These are phyloP conservation scores for Gonapodya sp. DNA, from an alignment of 192 early-diverging fungal species.

Conservation along the genomic window DNA sequence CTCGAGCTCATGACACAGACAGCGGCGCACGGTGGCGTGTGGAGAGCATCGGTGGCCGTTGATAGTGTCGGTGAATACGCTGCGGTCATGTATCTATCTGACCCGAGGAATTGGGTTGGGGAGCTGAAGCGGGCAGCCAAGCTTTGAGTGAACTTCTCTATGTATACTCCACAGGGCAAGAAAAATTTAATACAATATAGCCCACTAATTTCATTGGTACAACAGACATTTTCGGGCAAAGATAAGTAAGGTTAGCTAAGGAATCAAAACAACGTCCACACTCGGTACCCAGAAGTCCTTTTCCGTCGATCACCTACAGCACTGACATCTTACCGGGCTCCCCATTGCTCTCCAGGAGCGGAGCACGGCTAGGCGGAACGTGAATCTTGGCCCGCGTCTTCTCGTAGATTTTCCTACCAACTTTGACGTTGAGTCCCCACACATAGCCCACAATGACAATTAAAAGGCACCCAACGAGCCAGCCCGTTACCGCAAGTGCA, in stretches of 20 bases:
- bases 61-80: background rate
- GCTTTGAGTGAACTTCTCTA: too few species aligned
- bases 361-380: background rate
- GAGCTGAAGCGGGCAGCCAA: conserved; percentile 7
- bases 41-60: background rate
- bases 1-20: background rate
- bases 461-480: background rate
- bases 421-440: background rate
- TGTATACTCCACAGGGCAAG: too few species aligned
- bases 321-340: background rate
- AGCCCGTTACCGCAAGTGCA: background rate
- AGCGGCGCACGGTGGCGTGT: background rate
- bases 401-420: background rate
- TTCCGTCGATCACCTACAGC: background rate
- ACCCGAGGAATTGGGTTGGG: conserved; percentile 3
- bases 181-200: background rate
- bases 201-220: background rate
- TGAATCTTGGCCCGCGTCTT: background rate
- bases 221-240: too few species aligned
- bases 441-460: background rate
- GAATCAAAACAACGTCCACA: background rate
- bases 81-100: background rate
- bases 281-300: background rate
- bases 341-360: background rate
- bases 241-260: background rate